These are phyloP conservation scores for Coriaria nepalensis DNA, from an alignment of 306 rosid genomes.

Conservation along the genomic window DNA sequence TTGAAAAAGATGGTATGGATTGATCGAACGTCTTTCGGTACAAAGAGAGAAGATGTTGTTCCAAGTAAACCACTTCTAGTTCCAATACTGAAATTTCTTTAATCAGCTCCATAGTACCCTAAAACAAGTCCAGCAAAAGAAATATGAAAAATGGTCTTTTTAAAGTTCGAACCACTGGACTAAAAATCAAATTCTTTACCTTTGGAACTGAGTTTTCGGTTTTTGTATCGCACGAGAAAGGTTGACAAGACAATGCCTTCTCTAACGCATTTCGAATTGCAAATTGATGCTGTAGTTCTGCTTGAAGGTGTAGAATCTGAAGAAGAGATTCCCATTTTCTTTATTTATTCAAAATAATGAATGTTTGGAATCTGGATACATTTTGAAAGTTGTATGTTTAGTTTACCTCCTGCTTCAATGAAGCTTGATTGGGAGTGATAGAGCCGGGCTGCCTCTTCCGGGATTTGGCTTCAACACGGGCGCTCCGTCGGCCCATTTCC, in stretches of 20 bases:
- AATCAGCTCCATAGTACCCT: conserved; percentile 65
- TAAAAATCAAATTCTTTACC: conserved; percentile 24
- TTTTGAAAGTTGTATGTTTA: no score
- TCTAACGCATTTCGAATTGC: conserved; percentile 44
- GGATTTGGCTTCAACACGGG: conserved; percentile 28
- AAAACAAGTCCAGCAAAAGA: conserved; percentile 14
- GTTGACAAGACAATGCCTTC: conserved; percentile 45
- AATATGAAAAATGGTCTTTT: conserved; percentile 11
- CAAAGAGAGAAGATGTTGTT: conserved; percentile 61
- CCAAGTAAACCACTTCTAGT: conserved; percentile 62
- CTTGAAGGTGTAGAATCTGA: conserved; percentile 68
- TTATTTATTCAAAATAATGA: no score
- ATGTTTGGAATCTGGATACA: no score
- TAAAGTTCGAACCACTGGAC: conserved; percentile 5
- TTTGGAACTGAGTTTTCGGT: conserved; percentile 48
- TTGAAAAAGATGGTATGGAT: conserved; percentile 30
- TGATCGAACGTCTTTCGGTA: conserved; percentile 59
- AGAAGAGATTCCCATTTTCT: conserved; percentile 4
- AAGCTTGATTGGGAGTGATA: conserved; percentile 36
- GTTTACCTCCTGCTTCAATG: conserved; percentile 65
- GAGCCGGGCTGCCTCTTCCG: conserved; percentile 28
- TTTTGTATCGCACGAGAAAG: conserved; percentile 33
- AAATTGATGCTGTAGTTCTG: conserved; percentile 56
- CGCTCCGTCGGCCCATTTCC: conserved; percentile 22
- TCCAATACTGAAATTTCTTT: conserved; percentile 75